Evolutionary conservation across 257 asterid species (phyloP).

Genomic region (Primulina eburnea): DNA sequence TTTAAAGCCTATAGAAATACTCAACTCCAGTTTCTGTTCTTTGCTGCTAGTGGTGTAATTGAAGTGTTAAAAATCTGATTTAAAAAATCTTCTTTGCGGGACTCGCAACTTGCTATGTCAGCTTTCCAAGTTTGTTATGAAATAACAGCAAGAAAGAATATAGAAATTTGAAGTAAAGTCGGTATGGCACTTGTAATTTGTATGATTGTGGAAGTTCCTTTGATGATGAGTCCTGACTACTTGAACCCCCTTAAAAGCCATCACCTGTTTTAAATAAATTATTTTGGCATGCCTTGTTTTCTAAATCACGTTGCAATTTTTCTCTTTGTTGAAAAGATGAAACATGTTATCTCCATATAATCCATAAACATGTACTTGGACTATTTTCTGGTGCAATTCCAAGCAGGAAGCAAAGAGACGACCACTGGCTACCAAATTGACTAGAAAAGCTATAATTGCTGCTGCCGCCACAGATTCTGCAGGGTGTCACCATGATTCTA

Average conservation of each 20-base stretch:
- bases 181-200: too few species aligned
- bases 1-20: neutral
- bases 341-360: neutral
- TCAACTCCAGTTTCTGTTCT: neutral
- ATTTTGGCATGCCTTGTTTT: neutral
- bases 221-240: neutral
- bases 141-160: neutral
- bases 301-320: neutral
- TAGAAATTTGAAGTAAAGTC: too few species aligned
- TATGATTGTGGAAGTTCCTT: neutral
- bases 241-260: neutral
- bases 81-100: neutral
- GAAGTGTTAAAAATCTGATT: neutral
- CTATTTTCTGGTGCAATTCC: conserved; percentile 17
- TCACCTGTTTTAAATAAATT: neutral
- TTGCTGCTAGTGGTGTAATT: neutral
- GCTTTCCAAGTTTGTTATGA: neutral
- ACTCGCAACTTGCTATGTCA: neutral
- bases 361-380: conserved; percentile 3
- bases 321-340: too few species aligned
- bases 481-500: conserved; percentile 90
- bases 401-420: conserved; percentile 84
- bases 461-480: conserved; percentile 94
- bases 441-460: conserved; percentile 67
- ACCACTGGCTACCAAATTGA: conserved; percentile 58